Evolutionary conservation across 495 filamentous ascomycete species (phyloP).

Genomic region (Talaromyces nanjingensis): DNA sequence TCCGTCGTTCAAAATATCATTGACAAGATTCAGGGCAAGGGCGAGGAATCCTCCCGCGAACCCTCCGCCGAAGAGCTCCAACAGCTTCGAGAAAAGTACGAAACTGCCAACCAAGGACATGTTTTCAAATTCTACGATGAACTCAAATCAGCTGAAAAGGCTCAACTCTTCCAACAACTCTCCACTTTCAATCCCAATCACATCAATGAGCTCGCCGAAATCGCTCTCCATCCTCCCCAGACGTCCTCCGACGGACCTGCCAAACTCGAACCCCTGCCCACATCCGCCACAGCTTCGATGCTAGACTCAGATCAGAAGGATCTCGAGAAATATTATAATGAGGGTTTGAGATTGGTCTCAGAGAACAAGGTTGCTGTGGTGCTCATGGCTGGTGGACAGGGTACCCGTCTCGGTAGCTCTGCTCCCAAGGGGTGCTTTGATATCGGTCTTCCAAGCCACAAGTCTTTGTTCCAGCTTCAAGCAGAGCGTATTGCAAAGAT

Average conservation of each 20-base stretch:
- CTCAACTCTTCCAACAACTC: slow-evolving; percentile 73
- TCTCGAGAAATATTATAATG: slow-evolving; percentile 75
- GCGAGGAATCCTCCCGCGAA: slow-evolving; percentile 46
- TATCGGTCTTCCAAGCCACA: slow-evolving; percentile 84
- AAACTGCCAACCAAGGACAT: slow-evolving; percentile 73
- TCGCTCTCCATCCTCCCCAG: slow-evolving; percentile 71
- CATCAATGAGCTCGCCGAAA: slow-evolving; percentile 78
- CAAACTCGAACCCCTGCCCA: slow-evolving; percentile 81
- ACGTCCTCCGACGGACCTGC: slow-evolving; percentile 32
- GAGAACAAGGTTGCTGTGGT: slow-evolving; percentile 91
- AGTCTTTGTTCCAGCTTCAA: slow-evolving; percentile 96
- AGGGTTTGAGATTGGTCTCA: slow-evolving; percentile 78
- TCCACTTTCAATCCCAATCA: slow-evolving; percentile 68
- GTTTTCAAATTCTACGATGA: slow-evolving; percentile 88
- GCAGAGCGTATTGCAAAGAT: slow-evolving; percentile 86
- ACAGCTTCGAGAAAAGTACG: slow-evolving; percentile 70
- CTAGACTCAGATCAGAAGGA: slow-evolving; percentile 79
- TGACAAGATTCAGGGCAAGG: slow-evolving; percentile 45
- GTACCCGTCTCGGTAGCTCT: slow-evolving; percentile 88
- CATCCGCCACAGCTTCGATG: slow-evolving; percentile 81
- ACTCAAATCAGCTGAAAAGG: slow-evolving; percentile 65
- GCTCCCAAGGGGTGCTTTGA: slow-evolving; percentile 96
- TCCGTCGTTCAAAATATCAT: slow-evolving; percentile 48
- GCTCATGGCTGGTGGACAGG: slow-evolving; percentile 94
- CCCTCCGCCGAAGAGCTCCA: slow-evolving; percentile 68